Conservation (phyloP, 345 rosid genomes). For the Eucalyptus guilfoylei region DNA sequence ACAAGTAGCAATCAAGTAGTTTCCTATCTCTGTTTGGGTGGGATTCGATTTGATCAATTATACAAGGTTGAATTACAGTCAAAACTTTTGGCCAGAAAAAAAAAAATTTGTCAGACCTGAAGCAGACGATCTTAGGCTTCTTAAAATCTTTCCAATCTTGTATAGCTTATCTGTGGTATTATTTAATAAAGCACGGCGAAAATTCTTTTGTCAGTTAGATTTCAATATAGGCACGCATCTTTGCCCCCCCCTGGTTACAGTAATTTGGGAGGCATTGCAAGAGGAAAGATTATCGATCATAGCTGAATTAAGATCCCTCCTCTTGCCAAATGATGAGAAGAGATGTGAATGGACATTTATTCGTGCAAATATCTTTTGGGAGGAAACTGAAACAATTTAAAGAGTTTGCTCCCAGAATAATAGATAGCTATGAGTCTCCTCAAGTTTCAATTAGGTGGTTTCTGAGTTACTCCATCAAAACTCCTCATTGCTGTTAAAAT, state of each 20-base stretch:
- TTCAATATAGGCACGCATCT: not conserved
- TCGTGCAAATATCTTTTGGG: not conserved
- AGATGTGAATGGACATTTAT: not conserved
- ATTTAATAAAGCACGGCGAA: not conserved
- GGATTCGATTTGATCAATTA: not conserved
- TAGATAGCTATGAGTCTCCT: not conserved
- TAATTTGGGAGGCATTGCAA: not conserved
- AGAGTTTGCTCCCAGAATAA: not conserved
- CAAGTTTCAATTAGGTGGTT: not conserved
- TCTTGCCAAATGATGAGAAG: not conserved
- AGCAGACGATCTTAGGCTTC: not conserved
- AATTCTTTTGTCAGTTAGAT: not conserved
- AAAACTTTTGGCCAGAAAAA: not conserved
- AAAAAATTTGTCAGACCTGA: not conserved
- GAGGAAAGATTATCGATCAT: not conserved
- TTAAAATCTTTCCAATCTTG: not conserved
- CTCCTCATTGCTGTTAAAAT: not conserved
- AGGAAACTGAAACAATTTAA: not conserved
- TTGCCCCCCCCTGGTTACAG: not conserved
- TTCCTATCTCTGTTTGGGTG: not conserved
- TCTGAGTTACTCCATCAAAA: not conserved
- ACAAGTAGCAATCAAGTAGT: not conserved
- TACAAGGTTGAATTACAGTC: not conserved
- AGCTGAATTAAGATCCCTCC: not conserved
- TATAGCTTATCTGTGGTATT: not conserved